Conservation (phyloP, 108 stramenopile genomes). For the Fragilariopsis cylindrus region DNA sequence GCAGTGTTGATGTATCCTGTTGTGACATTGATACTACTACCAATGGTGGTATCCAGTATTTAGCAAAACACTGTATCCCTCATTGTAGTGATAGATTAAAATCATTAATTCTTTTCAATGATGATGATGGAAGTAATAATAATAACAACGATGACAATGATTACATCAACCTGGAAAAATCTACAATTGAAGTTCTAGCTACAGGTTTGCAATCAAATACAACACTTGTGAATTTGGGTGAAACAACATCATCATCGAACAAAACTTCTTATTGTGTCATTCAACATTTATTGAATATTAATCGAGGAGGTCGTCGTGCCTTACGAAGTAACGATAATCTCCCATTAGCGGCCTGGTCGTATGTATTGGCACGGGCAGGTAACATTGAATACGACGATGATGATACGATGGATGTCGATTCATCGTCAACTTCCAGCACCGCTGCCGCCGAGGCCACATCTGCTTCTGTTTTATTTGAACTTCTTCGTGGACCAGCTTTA, state of each 20-base stretch:
- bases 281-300: not conserved
- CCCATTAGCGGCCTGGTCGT: not conserved
- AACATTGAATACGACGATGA: not conserved
- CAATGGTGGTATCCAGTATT: not conserved
- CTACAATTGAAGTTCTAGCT: not conserved
- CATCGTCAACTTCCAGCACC: not conserved
- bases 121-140: not conserved
- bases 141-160: not conserved
- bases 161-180: not conserved
- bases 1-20: not conserved
- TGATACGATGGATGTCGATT: not conserved
- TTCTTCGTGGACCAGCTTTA: not conserved
- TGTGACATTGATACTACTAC: not conserved
- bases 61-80: conserved; percentile 6
- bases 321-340: not conserved
- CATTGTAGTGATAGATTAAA: not conserved
- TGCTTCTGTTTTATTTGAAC: conserved; percentile 8
- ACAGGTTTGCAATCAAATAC: not conserved
- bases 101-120: conserved; percentile 1
- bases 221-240: conserved; percentile 6
- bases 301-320: conserved; percentile 9
- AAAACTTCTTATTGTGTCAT: not conserved
- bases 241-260: not conserved
- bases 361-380: conserved; percentile 12
- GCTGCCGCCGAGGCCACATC: not conserved